Percentiles rank a stretch among this genome's conserved stretches.
Conservation (phyloP, 2,329 filamentous ascomycete species). For the Aspergillus luchuensis region DNA sequence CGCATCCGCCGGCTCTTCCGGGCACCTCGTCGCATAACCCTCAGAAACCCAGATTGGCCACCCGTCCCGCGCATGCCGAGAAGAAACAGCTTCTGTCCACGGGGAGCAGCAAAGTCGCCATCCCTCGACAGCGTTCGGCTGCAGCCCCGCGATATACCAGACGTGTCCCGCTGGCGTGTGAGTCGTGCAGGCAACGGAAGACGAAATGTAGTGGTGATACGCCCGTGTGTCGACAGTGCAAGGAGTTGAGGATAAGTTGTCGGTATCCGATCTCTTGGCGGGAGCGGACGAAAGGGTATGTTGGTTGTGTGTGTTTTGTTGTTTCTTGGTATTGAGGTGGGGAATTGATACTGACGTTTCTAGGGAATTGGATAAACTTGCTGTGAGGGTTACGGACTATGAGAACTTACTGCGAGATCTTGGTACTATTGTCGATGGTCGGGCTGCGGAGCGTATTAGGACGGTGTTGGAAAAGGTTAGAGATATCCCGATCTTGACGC, state of each 20-base stretch:
- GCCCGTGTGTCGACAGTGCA: conserved; percentile 45
- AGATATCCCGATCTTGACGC: background rate
- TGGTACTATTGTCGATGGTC: conserved; percentile 34
- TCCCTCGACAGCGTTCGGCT: conserved; percentile 30
- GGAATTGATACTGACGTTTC: conserved; percentile 12
- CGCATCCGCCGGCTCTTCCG: conserved; percentile 13
- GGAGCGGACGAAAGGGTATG: conserved; percentile 42
- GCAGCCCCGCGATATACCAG: conserved; percentile 25
- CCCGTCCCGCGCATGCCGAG: conserved; percentile 12
- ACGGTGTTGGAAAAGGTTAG: conserved; percentile 41
- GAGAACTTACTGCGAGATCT: conserved; percentile 44
- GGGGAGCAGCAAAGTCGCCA: conserved; percentile 33
- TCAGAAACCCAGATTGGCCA: conserved; percentile 7
- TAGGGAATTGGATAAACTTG: conserved; percentile 39
- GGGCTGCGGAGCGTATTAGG: conserved; percentile 39
- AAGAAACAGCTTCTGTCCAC: conserved; percentile 15
- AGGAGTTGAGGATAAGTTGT: conserved; percentile 40
- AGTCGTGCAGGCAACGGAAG: conserved; percentile 46
- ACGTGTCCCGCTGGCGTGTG: conserved; percentile 43
- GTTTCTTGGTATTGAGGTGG: conserved; percentile 3
- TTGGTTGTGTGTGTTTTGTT: background rate
- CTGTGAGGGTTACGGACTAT: conserved; percentile 38
- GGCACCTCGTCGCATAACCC: conserved; percentile 6
- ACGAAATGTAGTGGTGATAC: conserved; percentile 49
- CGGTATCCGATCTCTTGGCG: conserved; percentile 44